These are phyloP conservation scores for Climacium dendroides DNA, from an alignment of 225 moss, liverwort and hornwort genomes.

Conservation along the genomic window DNA sequence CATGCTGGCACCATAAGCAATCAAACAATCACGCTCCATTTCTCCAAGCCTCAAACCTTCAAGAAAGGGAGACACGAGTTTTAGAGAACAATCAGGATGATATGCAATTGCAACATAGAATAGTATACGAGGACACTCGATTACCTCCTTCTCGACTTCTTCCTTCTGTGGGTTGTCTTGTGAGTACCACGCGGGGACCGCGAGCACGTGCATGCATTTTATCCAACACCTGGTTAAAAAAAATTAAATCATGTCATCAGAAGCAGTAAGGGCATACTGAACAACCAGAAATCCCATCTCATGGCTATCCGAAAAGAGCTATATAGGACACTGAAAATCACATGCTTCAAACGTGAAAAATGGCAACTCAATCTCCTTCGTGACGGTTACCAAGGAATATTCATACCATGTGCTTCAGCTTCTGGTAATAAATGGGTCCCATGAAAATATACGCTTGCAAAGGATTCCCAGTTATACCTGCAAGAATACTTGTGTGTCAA, in stretches of 20 bases:
- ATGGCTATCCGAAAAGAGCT: neutral
- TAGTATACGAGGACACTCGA: neutral
- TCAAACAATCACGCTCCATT: slow-evolving; percentile 99
- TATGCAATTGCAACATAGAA: neutral
- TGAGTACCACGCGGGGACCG: slow-evolving; percentile 89
- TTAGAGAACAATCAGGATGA: neutral
- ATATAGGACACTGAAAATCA: neutral
- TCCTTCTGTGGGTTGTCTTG: slow-evolving; percentile 97
- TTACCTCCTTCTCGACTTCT: slow-evolving; percentile 98
- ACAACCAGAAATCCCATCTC: neutral
- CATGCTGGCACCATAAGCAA: slow-evolving; percentile 99
- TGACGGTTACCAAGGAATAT: neutral
- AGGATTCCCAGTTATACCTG: slow-evolving; percentile 88
- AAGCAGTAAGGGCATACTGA: neutral
- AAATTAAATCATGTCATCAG: neutral
- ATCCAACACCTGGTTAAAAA: slow-evolving; percentile 59
- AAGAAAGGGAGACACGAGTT: neutral
- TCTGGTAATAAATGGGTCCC: slow-evolving; percentile 99
- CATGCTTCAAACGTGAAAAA: neutral
- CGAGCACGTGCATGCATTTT: slow-evolving; percentile 99
- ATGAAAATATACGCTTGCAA: slow-evolving; percentile 96
- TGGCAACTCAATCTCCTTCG: neutral
- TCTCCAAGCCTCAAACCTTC: slow-evolving; percentile 92
- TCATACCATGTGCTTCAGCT: slow-evolving; percentile 92
- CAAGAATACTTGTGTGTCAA: neutral